Evolutionary conservation across 1,284 basidiomycete genomes (phyloP), one percentile per base, ranked within the genome.

Genomic region (Cryptococcus sp.): DNA sequence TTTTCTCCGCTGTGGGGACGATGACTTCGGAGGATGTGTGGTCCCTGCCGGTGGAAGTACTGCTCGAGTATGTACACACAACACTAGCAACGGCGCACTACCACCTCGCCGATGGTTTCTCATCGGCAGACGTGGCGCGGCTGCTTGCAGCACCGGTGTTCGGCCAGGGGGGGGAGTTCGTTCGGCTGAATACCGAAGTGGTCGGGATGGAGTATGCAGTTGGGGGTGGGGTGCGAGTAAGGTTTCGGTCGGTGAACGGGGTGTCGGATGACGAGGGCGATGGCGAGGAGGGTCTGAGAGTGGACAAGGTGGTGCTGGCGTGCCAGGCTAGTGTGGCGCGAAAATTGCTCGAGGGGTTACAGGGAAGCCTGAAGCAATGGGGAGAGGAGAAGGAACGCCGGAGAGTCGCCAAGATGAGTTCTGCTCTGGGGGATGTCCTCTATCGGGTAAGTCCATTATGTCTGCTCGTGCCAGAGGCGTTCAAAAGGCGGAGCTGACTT

Each of bases 1-100:
- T 88, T 44, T 87, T 87, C 67, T 86, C 85, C n/a, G 85, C 85
- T 0, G 83, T 89, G 1, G 86, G 85, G 53, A 88, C 87, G 0
- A 76, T 76, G 74, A 71, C 74, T 0, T 53, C 56, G 1, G 16
- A 52, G 6, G 74, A 75, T 50, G 67, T 75, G 36, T 63, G 59
- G 53, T 18, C 50, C 1, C 64, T 70, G 1, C 71, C 69, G 2
- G 60, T 68, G 4, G 45, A 54, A 18, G 42, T 53, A 3, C 36
- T 76, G 23, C 60, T 75, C 12, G 71, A 71, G 38, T 76, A 76
- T 56, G 63, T 75, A n/a, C 68, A 76, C 51, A 52, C 59, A 2
- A 71, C 69, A 0, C 16, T 73, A 15, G 72, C 72, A 3, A 75
- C 74, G 11, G 44, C 56, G 11, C 74, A 76, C 59, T 76, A 73